Evolutionary conservation across 352 stramenopile species (phyloP).

Genomic region (Phytophthora pinifolia): DNA sequence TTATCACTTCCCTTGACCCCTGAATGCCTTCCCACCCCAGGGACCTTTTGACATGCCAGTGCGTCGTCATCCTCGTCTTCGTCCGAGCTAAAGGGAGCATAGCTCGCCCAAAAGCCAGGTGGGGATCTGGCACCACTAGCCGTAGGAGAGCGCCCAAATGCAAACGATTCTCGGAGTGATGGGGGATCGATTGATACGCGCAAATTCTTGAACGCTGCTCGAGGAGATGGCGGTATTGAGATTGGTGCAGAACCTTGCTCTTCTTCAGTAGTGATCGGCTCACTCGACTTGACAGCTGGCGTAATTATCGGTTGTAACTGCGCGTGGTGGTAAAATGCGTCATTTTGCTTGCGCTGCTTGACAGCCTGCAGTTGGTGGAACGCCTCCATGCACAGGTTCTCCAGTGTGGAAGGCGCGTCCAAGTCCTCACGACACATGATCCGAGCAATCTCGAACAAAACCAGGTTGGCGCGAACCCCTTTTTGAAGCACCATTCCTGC

Average conservation of each 20-base stretch:
- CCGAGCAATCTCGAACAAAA: conserved; percentile 73
- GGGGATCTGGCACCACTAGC: conserved; percentile 58
- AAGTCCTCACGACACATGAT: conserved; percentile 87
- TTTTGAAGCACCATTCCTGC: conserved; percentile 79
- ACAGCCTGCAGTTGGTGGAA: conserved; percentile 56
- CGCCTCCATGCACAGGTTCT: conserved; percentile 67
- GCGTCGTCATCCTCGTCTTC: conserved; percentile 52
- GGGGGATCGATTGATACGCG: conserved; percentile 56
- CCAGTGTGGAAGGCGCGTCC: conserved; percentile 65
- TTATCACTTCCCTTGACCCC: conserved; percentile 7
- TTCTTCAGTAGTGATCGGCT: conserved; percentile 9
- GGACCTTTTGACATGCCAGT: conserved; percentile 1
- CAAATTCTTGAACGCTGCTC: conserved; percentile 37
- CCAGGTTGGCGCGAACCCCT: conserved; percentile 58
- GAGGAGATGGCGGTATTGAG: conserved; percentile 24
- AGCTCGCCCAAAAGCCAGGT: conserved; percentile 78
- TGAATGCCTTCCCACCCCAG: conserved; percentile 13
- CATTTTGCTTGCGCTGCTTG: conserved; percentile 34
- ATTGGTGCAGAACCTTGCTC: conserved; percentile 13
- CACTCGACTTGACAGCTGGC: conserved; percentile 15
- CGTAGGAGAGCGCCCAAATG: conserved; percentile 30
- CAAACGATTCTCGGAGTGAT: conserved; percentile 25
- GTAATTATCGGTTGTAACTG: conserved; percentile 22
- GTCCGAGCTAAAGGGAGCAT: conserved; percentile 65
- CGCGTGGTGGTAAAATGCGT: conserved; percentile 17